phyloP scores from a whole-genome alignment of 2,329 filamentous ascomycete genomes.

The Piedraia hortae region DNA sequence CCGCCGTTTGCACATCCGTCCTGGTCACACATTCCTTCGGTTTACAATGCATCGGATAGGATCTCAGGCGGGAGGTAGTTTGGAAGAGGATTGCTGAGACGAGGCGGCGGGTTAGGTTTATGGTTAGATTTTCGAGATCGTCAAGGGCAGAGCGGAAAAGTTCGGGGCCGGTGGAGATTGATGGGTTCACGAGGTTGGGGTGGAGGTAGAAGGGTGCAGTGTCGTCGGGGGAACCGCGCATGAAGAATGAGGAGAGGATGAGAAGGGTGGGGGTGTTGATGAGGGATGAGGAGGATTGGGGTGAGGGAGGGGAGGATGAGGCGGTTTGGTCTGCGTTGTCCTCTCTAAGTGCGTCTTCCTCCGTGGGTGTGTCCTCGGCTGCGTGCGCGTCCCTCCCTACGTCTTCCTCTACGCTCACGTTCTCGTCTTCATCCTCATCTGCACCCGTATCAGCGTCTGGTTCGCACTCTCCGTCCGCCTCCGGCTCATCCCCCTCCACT shows the following conservation, averaged over 20 bases:
- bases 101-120: conserved; percentile 41
- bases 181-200: background rate
- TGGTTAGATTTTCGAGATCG: conserved; percentile 41
- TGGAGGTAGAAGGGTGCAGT: conserved; percentile 37
- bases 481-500: too few species aligned
- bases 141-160: conserved; percentile 49
- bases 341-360: conserved; percentile 32
- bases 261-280: conserved; percentile 33
- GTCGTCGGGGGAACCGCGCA: conserved; percentile 33
- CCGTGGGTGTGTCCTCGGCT: too few species aligned
- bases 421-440: too few species aligned
- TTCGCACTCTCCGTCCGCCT: too few species aligned
- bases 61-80: conserved; percentile 37
- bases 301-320: background rate
- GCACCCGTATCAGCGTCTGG: too few species aligned
- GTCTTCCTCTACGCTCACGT: too few species aligned
- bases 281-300: conserved; percentile 16
- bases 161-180: conserved; percentile 30
- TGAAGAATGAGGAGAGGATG: conserved; percentile 45
- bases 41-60: conserved; percentile 12
- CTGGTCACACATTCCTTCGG: conserved; percentile 6
- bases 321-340: conserved; percentile 9
- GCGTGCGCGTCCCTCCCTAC: too few species aligned
- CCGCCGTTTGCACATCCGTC: conserved; percentile 26
- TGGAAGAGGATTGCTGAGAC: conserved; percentile 42